Percentiles rank a stretch among this genome's conserved stretches.
Conservation (phyloP, 2,329 filamentous ascomycete genomes). For the Cladorrhinum sp. region DNA sequence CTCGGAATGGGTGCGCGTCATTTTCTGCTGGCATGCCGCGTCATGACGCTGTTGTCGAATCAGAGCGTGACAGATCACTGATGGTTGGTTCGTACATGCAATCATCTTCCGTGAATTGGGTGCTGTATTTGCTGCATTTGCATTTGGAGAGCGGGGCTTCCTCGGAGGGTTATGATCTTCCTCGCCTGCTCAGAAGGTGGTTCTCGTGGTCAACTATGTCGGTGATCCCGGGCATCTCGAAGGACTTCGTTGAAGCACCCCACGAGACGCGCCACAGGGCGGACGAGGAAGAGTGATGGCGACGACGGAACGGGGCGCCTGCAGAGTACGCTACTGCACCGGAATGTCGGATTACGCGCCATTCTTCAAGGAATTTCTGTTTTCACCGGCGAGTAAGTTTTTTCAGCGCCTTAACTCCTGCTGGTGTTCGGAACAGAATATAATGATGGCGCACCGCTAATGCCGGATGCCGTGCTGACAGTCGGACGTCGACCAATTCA, state of each 20-base stretch:
- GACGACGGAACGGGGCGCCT: conserved; percentile 21
- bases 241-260: background rate
- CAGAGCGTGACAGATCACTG: conserved; percentile 3
- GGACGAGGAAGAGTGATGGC: background rate
- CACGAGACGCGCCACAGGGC: background rate
- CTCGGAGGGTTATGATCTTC: background rate
- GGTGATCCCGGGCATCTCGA: background rate
- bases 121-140: background rate
- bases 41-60: conserved; percentile 1
- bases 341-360: conserved; percentile 6
- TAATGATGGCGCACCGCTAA: conserved; percentile 1
- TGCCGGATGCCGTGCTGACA: conserved; percentile 1
- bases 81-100: background rate
- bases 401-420: background rate
- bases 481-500: background rate
- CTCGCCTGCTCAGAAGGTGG: background rate
- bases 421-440: background rate
- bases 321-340: conserved; percentile 24
- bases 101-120: background rate
- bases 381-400: background rate
- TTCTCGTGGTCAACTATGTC: background rate
- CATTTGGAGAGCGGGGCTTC: background rate
- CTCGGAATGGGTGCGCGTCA: conserved; percentile 3
- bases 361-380: background rate
- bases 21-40: background rate